These are phyloP conservation scores for Beauveria scarabaeidicola DNA, from an alignment of 2,329 filamentous ascomycete genomes.

Conservation along the genomic window DNA sequence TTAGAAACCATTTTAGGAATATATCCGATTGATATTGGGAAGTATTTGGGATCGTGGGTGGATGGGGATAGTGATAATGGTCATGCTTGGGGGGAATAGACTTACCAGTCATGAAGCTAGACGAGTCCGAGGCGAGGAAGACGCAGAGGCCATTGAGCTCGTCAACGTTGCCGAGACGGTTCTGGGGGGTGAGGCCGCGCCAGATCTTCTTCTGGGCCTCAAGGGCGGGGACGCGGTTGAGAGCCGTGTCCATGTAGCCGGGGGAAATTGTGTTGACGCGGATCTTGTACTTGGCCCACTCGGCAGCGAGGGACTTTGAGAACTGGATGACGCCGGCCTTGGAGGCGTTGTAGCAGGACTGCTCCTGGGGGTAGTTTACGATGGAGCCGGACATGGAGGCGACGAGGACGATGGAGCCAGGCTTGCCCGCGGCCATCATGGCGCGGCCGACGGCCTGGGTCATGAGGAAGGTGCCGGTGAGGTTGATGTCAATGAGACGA, in stretches of 20 bases:
- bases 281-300: slow-evolving; percentile 76
- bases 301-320: slow-evolving; percentile 70
- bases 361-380: slow-evolving; percentile 81
- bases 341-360: slow-evolving; percentile 75
- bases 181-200: slow-evolving; percentile 65
- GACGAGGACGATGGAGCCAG: slow-evolving; percentile 66
- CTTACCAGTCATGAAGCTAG: slow-evolving; percentile 64
- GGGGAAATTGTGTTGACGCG: slow-evolving; percentile 79
- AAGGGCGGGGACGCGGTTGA: slow-evolving; percentile 69
- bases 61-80: background rate
- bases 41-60: background rate
- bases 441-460: slow-evolving; percentile 61
- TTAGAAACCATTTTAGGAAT: background rate
- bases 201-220: slow-evolving; percentile 79
- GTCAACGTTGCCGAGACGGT: slow-evolving; percentile 61
- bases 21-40: slow-evolving; percentile 33
- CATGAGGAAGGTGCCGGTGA: slow-evolving; percentile 71
- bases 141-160: slow-evolving; percentile 72
- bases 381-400: slow-evolving; percentile 76
- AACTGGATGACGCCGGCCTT: slow-evolving; percentile 75
- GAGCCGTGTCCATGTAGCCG: slow-evolving; percentile 78
- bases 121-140: slow-evolving; percentile 66
- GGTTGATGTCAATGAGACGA: slow-evolving; percentile 72
- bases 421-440: slow-evolving; percentile 65
- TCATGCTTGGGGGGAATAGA: background rate